Evolutionary conservation across 768 basidiomycete genomes (phyloP).

Genomic region (Tylopilus plumbeoviolaceoides): DNA sequence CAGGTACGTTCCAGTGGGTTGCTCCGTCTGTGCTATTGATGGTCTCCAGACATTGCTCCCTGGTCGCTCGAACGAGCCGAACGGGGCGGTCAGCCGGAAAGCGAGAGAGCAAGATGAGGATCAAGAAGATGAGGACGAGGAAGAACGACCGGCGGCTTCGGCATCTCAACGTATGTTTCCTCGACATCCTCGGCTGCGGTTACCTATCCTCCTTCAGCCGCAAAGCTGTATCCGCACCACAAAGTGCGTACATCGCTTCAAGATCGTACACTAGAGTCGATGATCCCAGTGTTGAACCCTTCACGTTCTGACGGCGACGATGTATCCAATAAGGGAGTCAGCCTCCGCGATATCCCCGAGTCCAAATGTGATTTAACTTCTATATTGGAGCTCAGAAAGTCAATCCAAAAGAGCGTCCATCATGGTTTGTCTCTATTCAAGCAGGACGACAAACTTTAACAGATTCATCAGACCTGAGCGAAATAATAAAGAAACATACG

Average conservation of each 20-base stretch:
- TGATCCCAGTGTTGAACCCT: slow-evolving; percentile 73
- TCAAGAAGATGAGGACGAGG: slow-evolving; percentile 27
- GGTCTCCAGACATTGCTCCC: slow-evolving; percentile 53
- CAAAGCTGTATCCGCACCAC: slow-evolving; percentile 70
- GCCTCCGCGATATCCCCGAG: slow-evolving; percentile 59
- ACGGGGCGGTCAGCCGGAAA: slow-evolving; percentile 25
- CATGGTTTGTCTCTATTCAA: slow-evolving; percentile 46
- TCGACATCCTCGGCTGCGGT: background rate
- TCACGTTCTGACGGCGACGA: slow-evolving; percentile 36
- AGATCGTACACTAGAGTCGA: slow-evolving; percentile 91
- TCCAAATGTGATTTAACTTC: slow-evolving; percentile 77
- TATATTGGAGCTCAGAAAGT: slow-evolving; percentile 59
- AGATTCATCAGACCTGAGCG: slow-evolving; percentile 58
- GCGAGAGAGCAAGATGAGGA: slow-evolving; percentile 38
- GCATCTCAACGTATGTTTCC: slow-evolving; percentile 23
- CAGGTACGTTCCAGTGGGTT: slow-evolving; percentile 41
- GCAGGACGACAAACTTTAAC: background rate
- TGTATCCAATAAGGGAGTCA: slow-evolving; percentile 11
- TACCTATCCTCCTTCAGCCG: slow-evolving; percentile 21
- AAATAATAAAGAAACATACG: slow-evolving; percentile 81
- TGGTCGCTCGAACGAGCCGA: slow-evolving; percentile 40
- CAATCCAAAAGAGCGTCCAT: slow-evolving; percentile 59
- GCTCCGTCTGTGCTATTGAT: background rate
- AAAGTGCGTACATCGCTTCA: slow-evolving; percentile 88
- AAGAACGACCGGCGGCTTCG: slow-evolving; percentile 24